Evolutionary conservation across 768 basidiomycete genomes (phyloP), one percentile per base, ranked within the genome.

Genomic region (Tricholomella constricta): DNA sequence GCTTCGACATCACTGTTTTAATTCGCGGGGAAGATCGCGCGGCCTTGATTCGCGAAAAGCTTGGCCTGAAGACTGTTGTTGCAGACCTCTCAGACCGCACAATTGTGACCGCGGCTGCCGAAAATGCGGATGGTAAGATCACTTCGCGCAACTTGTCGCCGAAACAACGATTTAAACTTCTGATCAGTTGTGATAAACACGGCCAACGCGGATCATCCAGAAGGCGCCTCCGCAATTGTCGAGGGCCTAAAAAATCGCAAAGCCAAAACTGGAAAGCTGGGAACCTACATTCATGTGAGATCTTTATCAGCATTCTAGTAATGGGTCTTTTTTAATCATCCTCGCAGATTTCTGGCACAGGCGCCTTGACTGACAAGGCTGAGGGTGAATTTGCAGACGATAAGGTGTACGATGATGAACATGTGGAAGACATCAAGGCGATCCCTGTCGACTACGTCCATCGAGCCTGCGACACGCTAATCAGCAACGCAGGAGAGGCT

Each of bases 11-110:
- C 47, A 58, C 54, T 10, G 41, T 55, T 11, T 20, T 58, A 6
- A 58, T 58, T 52, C 50, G 57, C 12, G 54, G 54, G 12, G 57
- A 58, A 52, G 57, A 58, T 34, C 53, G 51, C 20, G 57, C 57
- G 7, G 27, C 38, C 1, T 38, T 58, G 9, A 55, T 58, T 7
- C 47, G 37, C 19, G 54, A 58, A 25, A 55, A 52, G n/a, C 23
- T 58, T 17, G 50, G 54, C n/a, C 48, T 58, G 49, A 58, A 55
- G 36, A 52, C 57, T 4, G 42, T 58, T 15, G 54, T 58, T n/a
- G 47, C 49, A 32, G 57, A 58, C 20, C 40, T 58, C 29, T 55
- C 53, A 8, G 54, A 55, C 14, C 27, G 11, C 12, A 43, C 32
- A 15, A n/a, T 55, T 23, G 25, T 58, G 14, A 42, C 26, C 25